Base-by-base conservation (phyloP, 2,329 filamentous ascomycete genomes). In the Mollisia scopiformis region DNA sequence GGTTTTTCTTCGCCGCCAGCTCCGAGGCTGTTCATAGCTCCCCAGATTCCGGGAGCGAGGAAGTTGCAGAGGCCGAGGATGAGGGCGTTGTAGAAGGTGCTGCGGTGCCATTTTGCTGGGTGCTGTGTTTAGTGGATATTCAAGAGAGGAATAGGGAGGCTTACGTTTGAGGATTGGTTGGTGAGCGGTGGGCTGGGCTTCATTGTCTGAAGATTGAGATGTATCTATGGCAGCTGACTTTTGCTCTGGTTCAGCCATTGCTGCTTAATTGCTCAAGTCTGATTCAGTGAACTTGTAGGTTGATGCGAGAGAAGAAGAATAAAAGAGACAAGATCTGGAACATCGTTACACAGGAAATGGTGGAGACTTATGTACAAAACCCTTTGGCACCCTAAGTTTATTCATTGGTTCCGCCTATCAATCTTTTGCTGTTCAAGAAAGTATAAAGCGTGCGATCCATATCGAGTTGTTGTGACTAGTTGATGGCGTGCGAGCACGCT, bases 61-160 rank as follows among this genome's bases (percentile, higher is more conserved):
- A 92, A 84, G 69, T 89, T 90, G 75, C 87, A 90, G 10, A 91
- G 74, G 0, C 89, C 89, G 1, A 92, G 82, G 39, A 92, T 84
- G 31, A 87, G 83, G 55, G 89, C 87, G 75, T 92, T 91, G 77
- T 85, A 92, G 66, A 89, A 88, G 0, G 88, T 90, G 1, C 87
- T 88, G 27, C 87, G 84, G 70, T 91, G 84, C 88, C 88, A 90
- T 80, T 82, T 85, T 53, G 66, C 67, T 70, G 21, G 19, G 5
- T 27, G n/a, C 6, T 21, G n/a, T 43, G 4, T 21, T 21, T n/a
- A 21, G n/a, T 21, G n/a, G 13, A 8, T 1, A 19, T n/a, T 19
- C 4, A 10, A 6, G 10, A 19, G 11, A 1, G n/a, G 6, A 6
- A 6, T 2, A 21, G n/a, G 6, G 39, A 23, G 19, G 57, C 30